Conservation (phyloP, 306 rosid species). For the Mimosa pudica region DNA sequence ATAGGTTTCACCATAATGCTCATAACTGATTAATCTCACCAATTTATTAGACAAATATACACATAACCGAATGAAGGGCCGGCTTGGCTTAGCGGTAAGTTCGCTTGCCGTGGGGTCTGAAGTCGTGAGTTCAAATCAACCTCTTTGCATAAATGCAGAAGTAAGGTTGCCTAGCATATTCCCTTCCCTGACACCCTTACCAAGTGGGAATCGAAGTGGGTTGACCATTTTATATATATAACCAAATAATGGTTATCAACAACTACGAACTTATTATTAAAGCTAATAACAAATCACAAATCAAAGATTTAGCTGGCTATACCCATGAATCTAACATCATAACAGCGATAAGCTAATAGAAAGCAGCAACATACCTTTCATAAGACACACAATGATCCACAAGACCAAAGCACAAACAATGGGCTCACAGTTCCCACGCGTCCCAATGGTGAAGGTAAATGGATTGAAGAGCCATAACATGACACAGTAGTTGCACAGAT, state of each 20-base stretch:
- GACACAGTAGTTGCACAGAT: slow-evolving; percentile 58
- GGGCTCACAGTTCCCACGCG: slow-evolving; percentile 95
- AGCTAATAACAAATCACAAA: background rate
- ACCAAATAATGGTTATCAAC: background rate
- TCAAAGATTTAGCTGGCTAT: slow-evolving; percentile 13
- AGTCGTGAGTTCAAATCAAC: too few relatives aligned
- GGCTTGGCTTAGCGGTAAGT: too few relatives aligned
- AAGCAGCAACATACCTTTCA: slow-evolving; percentile 74
- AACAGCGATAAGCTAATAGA: slow-evolving; percentile 7
- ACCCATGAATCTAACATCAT: background rate
- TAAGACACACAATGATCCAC: slow-evolving; percentile 80
- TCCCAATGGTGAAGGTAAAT: slow-evolving; percentile 90
- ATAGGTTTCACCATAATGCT: background rate
- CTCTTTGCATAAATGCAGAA: too few relatives aligned
- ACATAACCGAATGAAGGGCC: too few relatives aligned
- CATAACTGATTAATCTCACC: background rate
- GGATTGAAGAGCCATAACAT: slow-evolving; percentile 88
- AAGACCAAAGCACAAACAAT: slow-evolving; percentile 84
- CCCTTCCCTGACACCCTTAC: too few relatives aligned
- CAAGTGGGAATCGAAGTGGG: too few relatives aligned
- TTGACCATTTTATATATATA: background rate
- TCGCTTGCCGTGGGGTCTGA: too few relatives aligned
- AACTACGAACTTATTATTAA: background rate
- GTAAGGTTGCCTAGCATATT: too few relatives aligned
- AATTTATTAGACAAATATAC: background rate